Percentiles rank a stretch among this genome's conserved stretches.
These are phyloP conservation scores for Didymella sp. DNA, from an alignment of 2,329 filamentous ascomycete genomes.

Conservation along the genomic window DNA sequence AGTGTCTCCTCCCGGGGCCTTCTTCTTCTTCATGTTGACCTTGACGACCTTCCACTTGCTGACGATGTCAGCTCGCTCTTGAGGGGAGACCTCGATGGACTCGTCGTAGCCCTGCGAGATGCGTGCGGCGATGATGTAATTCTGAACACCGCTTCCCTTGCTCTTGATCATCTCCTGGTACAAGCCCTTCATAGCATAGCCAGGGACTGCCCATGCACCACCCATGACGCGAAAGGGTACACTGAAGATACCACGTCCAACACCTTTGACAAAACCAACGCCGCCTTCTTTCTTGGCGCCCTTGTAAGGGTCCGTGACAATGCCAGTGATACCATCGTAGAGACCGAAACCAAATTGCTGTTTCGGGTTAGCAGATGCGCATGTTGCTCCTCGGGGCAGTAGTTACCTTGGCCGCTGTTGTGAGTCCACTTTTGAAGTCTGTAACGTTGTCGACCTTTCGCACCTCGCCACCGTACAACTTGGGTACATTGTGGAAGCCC, in stretches of 20 bases:
- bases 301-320: slow-evolving; percentile 77
- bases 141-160: slow-evolving; percentile 74
- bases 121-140: slow-evolving; percentile 79
- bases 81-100: slow-evolving; percentile 59
- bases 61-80: slow-evolving; percentile 71
- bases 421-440: slow-evolving; percentile 75
- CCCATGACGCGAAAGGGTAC: slow-evolving; percentile 82
- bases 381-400: background rate
- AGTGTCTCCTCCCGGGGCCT: slow-evolving; percentile 55
- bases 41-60: slow-evolving; percentile 68
- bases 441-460: slow-evolving; percentile 81
- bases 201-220: slow-evolving; percentile 69
- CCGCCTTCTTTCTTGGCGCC: slow-evolving; percentile 71
- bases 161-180: slow-evolving; percentile 77
- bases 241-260: slow-evolving; percentile 84
- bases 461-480: slow-evolving; percentile 83
- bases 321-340: slow-evolving; percentile 80
- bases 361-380: slow-evolving; percentile 14
- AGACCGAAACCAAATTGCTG: slow-evolving; percentile 77
- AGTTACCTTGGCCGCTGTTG: slow-evolving; percentile 72
- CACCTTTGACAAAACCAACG: slow-evolving; percentile 76
- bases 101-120: slow-evolving; percentile 78
- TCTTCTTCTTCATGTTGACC: slow-evolving; percentile 65
- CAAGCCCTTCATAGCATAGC: slow-evolving; percentile 82
- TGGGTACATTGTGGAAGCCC: slow-evolving; percentile 87